Conservation (phyloP, 495 filamentous ascomycete species). For the Xylaria longipes region DNA sequence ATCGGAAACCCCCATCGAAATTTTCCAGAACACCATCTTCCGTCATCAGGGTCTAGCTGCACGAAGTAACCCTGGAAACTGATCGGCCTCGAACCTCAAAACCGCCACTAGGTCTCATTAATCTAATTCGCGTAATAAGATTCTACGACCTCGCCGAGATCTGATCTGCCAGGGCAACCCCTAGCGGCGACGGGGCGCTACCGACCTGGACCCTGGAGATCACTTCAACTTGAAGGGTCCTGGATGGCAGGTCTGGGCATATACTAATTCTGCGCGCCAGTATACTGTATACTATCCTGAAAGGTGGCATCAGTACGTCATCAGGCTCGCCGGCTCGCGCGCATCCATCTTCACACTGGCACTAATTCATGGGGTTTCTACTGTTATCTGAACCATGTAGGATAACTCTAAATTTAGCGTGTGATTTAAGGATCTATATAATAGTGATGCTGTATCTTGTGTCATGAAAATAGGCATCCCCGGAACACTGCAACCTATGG, state of each 20-base stretch:
- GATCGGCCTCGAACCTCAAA: not conserved
- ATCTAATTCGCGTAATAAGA: conserved; percentile 7
- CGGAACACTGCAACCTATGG: no score
- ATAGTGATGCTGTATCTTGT: not conserved
- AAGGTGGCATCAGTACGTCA: conserved; percentile 18
- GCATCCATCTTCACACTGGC: not conserved
- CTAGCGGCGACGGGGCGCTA: not conserved
- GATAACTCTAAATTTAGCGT: not conserved
- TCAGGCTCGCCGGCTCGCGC: not conserved
- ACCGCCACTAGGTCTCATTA: not conserved
- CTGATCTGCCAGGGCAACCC: conserved; percentile 10
- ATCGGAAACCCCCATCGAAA: conserved; percentile 7
- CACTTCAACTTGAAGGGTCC: not conserved
- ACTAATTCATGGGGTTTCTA: not conserved
- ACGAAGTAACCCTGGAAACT: not conserved
- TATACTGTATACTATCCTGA: not conserved
- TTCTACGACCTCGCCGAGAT: conserved; percentile 12
- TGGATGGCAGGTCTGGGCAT: not conserved
- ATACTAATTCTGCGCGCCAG: not conserved
- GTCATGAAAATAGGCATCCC: not conserved
- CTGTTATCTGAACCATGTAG: not conserved
- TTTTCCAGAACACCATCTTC: conserved; percentile 5
- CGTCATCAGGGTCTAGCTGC: not conserved
- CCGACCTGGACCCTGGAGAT: conserved; percentile 5
- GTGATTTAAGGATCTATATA: not conserved